These are phyloP conservation scores for Meyerozyma guilliermondii DNA, from an alignment of 1,139 yeast genomes.

Conservation along the genomic window DNA sequence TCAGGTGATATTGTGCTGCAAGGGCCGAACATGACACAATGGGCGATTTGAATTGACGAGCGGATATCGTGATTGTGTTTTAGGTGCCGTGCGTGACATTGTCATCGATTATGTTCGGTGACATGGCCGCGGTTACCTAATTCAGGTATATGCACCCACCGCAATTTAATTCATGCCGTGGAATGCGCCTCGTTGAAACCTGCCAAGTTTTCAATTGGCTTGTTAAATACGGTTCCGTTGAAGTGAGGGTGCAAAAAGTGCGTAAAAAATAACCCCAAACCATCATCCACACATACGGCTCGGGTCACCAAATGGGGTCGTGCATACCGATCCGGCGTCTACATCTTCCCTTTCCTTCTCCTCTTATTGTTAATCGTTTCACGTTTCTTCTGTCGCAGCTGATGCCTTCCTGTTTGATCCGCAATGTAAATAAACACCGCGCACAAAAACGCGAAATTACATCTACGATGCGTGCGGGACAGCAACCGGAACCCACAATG, in stretches of 20 bases:
- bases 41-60: not conserved
- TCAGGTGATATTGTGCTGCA: not conserved
- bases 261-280: not conserved
- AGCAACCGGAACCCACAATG: not conserved
- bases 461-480: not conserved
- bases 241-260: no score
- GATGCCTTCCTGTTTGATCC: not conserved
- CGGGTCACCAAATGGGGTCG: not conserved
- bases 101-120: no score
- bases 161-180: no score
- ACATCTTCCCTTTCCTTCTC: not conserved
- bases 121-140: no score
- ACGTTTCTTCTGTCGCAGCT: conserved; percentile 1
- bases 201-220: no score
- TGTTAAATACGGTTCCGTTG: no score
- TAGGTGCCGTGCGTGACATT: no score
- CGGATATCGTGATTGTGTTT: not conserved
- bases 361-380: not conserved
- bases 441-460: conserved; percentile 1
- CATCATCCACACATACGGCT: not conserved
- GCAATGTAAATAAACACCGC: not conserved
- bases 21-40: not conserved
- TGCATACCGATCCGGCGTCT: not conserved
- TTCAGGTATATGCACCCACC: no score
- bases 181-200: no score